phyloP scores from a whole-genome alignment of 1,284 basidiomycete genomes.

The Cutaneotrichosporon sp. region DNA sequence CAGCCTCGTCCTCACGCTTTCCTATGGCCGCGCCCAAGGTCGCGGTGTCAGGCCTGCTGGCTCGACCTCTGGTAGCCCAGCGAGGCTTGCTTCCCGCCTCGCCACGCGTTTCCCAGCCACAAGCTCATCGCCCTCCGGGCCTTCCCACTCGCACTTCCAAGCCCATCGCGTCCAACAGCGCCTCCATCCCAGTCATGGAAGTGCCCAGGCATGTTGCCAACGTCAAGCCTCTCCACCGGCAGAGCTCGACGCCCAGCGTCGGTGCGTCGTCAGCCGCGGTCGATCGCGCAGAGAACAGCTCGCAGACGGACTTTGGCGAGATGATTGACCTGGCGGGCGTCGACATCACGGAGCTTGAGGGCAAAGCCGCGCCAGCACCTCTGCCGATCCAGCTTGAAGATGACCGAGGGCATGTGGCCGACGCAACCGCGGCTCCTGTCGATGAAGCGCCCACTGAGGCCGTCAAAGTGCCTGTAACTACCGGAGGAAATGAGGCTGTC shows the following conservation, averaged over 20 bases:
- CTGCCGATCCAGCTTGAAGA: too few species aligned
- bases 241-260: background rate
- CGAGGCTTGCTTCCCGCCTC: background rate
- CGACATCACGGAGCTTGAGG: background rate
- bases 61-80: background rate
- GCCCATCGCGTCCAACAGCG: background rate
- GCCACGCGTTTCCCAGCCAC: background rate
- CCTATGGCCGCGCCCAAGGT: background rate
- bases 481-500: background rate
- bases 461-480: constrained; percentile 11
- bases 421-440: background rate
- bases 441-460: constrained; percentile 15
- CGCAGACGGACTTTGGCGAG: constrained; percentile 8
- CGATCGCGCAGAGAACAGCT: background rate
- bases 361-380: background rate
- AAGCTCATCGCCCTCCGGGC: background rate
- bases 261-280: background rate
- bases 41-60: background rate
- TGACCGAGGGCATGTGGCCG: too few species aligned
- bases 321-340: constrained; percentile 1
- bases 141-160: background rate
- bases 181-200: background rate
- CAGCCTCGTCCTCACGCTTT: background rate
- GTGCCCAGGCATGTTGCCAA: background rate
- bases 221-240: background rate